Percentiles rank a stretch among this genome's conserved stretches.
phyloP scores from a whole-genome alignment of 73 alveolate species.

The Vitrella brassicaformis region DNA sequence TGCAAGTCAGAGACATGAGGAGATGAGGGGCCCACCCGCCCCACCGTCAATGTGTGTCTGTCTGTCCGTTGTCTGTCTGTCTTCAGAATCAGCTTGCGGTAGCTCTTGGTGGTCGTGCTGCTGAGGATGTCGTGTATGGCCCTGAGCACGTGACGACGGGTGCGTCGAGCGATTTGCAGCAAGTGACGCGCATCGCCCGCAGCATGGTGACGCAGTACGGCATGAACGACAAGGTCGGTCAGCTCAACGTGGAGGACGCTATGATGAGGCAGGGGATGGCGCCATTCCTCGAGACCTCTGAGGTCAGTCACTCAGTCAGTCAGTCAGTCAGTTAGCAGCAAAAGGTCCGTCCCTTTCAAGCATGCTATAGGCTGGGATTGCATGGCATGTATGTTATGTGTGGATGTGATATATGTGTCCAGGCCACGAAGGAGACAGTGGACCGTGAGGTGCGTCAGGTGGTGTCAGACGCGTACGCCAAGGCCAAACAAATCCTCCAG shows the following conservation, averaged over 20 bases:
- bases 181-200: conserved; percentile 33
- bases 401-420: too few species aligned
- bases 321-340: too few species aligned
- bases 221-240: background rate
- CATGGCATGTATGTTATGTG: too few species aligned
- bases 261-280: background rate
- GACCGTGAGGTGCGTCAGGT: background rate
- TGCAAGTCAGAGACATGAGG: too few species aligned
- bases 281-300: background rate
- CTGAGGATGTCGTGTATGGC: conserved; percentile 25
- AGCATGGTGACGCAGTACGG: conserved; percentile 32
- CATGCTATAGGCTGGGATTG: too few species aligned
- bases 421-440: background rate
- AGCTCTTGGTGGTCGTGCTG: conserved; percentile 33
- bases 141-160: conserved; percentile 16
- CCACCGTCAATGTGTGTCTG: too few species aligned
- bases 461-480: background rate
- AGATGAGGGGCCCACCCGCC: too few species aligned
- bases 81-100: conserved; percentile 27
- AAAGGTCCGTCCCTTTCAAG: too few species aligned
- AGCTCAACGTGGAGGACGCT: background rate
- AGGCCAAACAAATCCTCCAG: background rate
- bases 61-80: background rate
- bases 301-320: too few species aligned
- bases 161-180: conserved; percentile 17